These are phyloP conservation scores for Physaria fendleri DNA, from an alignment of 345 rosid genomes.

Conservation along the genomic window DNA sequence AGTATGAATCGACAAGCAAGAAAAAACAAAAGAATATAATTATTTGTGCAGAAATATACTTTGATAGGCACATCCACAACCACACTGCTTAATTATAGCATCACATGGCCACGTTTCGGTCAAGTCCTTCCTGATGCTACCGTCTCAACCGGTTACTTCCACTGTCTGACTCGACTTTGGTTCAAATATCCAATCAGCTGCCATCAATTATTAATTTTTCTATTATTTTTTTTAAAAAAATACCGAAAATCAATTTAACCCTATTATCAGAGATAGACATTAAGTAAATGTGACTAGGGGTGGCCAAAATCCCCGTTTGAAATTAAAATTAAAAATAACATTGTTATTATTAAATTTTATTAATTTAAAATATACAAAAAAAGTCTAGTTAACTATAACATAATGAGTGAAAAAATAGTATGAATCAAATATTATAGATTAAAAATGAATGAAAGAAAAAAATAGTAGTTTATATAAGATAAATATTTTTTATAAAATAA, in stretches of 20 bases:
- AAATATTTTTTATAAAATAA: too few species aligned
- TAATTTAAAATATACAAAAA: too few species aligned
- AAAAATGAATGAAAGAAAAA: too few species aligned
- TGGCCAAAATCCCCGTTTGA: too few species aligned
- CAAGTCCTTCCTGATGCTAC: constrained; percentile 1
- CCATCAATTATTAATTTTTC: neutral
- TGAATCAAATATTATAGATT: too few species aligned
- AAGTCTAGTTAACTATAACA: too few species aligned
- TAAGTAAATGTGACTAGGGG: neutral
- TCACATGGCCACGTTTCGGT: constrained; percentile 28
- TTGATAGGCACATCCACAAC: constrained; percentile 24
- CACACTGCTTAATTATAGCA: constrained; percentile 5
- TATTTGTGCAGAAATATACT: constrained; percentile 6
- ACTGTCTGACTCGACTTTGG: constrained; percentile 16
- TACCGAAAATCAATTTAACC: neutral
- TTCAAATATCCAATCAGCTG: neutral
- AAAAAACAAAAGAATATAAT: constrained; percentile 15
- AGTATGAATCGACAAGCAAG: constrained; percentile 14
- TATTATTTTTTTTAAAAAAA: too few species aligned
- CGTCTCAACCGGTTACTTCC: constrained; percentile 11
- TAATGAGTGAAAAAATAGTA: too few species aligned
- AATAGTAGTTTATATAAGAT: too few species aligned
- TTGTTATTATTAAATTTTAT: too few species aligned
- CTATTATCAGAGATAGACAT: neutral
- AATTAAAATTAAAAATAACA: too few species aligned